phyloP scores from a whole-genome alignment of 768 basidiomycete genomes.

The Termitomyces sp. region DNA sequence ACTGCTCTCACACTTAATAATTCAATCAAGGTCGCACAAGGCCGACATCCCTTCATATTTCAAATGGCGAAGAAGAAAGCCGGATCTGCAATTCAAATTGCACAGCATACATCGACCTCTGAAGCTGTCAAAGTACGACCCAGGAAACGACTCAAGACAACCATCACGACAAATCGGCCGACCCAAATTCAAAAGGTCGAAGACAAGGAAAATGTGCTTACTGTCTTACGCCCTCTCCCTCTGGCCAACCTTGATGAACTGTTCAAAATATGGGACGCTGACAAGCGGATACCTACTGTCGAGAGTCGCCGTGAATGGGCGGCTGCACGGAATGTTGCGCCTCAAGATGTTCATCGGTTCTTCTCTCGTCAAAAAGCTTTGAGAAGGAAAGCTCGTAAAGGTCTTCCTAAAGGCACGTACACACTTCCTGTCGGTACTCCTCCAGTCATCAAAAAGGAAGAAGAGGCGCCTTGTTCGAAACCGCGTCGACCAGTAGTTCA shows the following conservation, averaged over 20 bases:
- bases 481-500: neutral
- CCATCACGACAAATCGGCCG: neutral
- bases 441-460: constrained; percentile 19
- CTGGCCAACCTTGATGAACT: constrained; percentile 33
- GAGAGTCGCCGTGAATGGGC: constrained; percentile 38
- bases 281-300: constrained; percentile 34
- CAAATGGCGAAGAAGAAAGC: constrained; percentile 5
- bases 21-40: neutral
- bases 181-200: constrained; percentile 2
- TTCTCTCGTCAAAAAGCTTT: constrained; percentile 31
- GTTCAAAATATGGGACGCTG: constrained; percentile 30
- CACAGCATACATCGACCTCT: constrained; percentile 14
- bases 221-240: constrained; percentile 5
- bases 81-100: neutral
- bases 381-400: constrained; percentile 25
- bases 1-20: neutral
- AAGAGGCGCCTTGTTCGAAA: neutral
- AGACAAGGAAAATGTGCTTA: constrained; percentile 4
- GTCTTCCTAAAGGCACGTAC: constrained; percentile 31
- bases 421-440: constrained; percentile 34
- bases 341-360: constrained; percentile 33
- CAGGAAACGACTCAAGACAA: constrained; percentile 1
- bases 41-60: neutral
- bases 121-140: constrained; percentile 13
- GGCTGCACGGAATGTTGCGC: constrained; percentile 33